Evolutionary conservation across 2,329 filamentous ascomycete genomes (phyloP).

Genomic region (Aspergillus caelatus): DNA sequence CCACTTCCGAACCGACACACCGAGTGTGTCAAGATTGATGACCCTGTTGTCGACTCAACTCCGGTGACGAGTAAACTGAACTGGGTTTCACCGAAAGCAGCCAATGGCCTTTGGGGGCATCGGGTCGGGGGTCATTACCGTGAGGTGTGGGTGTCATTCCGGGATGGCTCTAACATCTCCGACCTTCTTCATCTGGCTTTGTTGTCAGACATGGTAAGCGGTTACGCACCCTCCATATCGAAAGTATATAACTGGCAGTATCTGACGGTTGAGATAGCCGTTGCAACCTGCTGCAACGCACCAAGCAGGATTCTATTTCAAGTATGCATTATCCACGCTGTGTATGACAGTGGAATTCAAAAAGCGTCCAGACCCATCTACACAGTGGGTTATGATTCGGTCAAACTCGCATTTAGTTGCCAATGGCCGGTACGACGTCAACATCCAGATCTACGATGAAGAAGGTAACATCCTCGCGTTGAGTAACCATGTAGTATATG

Average conservation of each 20-base stretch:
- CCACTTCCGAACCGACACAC: slow-evolving; percentile 16
- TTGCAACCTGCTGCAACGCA: slow-evolving; percentile 27
- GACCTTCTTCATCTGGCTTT: slow-evolving; percentile 21
- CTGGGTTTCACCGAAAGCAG: slow-evolving; percentile 23
- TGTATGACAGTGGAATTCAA: slow-evolving; percentile 29
- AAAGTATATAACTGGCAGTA: not conserved
- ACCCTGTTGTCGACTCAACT: slow-evolving; percentile 25
- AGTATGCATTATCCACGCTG: slow-evolving; percentile 24
- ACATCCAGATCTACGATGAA: slow-evolving; percentile 22
- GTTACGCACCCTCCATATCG: not conserved
- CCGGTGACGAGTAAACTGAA: slow-evolving; percentile 25
- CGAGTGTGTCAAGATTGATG: slow-evolving; percentile 24
- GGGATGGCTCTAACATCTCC: slow-evolving; percentile 22
- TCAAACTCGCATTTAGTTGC: slow-evolving; percentile 22
- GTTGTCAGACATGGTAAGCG: slow-evolving; percentile 23
- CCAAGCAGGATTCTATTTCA: slow-evolving; percentile 20
- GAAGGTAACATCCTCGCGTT: slow-evolving; percentile 21
- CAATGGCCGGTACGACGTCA: slow-evolving; percentile 25
- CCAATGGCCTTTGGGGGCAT: slow-evolving; percentile 26
- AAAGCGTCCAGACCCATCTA: slow-evolving; percentile 21
- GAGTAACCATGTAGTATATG: slow-evolving; percentile 25
- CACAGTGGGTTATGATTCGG: slow-evolving; percentile 23
- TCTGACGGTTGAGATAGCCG: slow-evolving; percentile 13
- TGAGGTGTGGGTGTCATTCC: slow-evolving; percentile 27
- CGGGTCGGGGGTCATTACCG: slow-evolving; percentile 25